Evolutionary conservation across 441 rosid species (phyloP).

Genomic region (Omphalea diandra): DNA sequence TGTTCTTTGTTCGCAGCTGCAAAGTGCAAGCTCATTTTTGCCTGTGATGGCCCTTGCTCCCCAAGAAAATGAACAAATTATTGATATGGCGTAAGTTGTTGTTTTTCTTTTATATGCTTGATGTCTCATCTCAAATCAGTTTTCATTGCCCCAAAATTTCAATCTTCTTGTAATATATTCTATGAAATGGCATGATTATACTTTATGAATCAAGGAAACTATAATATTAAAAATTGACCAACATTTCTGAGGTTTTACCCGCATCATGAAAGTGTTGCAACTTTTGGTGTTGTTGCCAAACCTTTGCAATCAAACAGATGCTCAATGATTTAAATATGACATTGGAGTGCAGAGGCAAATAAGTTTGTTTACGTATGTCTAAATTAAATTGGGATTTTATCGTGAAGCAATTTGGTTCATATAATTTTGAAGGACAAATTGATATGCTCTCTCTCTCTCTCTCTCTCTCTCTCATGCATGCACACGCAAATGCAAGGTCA

Average conservation of each 20-base stretch:
- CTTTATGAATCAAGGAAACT: neutral
- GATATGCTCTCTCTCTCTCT: neutral
- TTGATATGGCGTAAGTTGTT: conserved; percentile 91
- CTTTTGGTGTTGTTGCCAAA: neutral
- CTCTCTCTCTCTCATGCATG: too few species aligned
- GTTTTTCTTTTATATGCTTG: neutral
- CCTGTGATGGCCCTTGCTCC: conserved; percentile 99
- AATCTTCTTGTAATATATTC: neutral
- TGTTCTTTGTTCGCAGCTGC: conserved; percentile 50
- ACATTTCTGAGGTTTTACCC: neutral
- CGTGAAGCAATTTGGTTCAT: neutral
- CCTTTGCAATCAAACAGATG: too few species aligned
- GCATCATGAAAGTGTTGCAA: neutral
- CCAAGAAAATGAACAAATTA: conserved; percentile 80
- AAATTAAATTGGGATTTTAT: neutral
- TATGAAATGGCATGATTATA: neutral
- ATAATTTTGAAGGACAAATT: neutral
- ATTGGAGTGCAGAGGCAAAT: neutral
- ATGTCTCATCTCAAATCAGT: neutral
- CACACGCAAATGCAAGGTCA: too few species aligned
- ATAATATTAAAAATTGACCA: neutral
- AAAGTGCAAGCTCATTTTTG: conserved; percentile 95
- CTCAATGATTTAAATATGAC: neutral
- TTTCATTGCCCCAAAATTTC: neutral
- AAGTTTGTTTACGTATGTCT: neutral